Conservation (phyloP, 257 asterid genomes). For the Striga asiatica region DNA sequence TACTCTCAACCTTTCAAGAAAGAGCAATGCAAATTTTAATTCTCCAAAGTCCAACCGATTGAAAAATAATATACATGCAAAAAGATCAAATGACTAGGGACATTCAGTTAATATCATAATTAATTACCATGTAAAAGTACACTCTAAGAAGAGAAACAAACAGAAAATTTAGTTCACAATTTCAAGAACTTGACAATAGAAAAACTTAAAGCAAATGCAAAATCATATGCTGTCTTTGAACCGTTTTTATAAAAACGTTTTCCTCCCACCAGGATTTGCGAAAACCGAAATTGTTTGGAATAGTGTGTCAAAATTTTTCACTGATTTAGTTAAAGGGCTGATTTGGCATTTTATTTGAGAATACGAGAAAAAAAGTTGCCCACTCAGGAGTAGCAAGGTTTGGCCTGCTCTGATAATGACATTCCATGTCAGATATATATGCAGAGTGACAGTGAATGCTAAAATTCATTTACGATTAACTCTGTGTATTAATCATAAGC, state of each 20-base stretch:
- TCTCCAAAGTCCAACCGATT: neutral
- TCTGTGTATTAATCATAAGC: neutral
- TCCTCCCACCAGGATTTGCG: neutral
- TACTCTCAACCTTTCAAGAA: constrained; percentile 61
- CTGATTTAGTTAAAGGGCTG: neutral
- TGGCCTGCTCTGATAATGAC: too few relatives aligned
- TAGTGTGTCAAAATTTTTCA: neutral
- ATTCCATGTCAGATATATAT: too few relatives aligned
- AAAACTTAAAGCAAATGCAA: too few relatives aligned
- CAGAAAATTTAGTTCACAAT: neutral
- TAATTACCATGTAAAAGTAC: neutral
- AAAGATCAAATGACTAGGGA: neutral
- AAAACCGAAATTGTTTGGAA: neutral
- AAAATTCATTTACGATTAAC: neutral
- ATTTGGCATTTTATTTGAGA: neutral
- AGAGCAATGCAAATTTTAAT: constrained; percentile 9
- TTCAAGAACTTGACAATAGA: neutral
- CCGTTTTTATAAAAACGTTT: too few relatives aligned
- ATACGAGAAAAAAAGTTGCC: too few relatives aligned
- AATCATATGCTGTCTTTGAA: too few relatives aligned
- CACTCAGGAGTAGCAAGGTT: too few relatives aligned
- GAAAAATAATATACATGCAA: constrained; percentile 7
- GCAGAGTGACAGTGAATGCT: too few relatives aligned
- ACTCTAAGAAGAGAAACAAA: neutral
- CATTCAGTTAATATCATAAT: neutral